Percentiles rank a stretch among this genome's conserved stretches.
Conservation (phyloP, 176 grass and related monocot species). For the Aechmea fasciata region DNA sequence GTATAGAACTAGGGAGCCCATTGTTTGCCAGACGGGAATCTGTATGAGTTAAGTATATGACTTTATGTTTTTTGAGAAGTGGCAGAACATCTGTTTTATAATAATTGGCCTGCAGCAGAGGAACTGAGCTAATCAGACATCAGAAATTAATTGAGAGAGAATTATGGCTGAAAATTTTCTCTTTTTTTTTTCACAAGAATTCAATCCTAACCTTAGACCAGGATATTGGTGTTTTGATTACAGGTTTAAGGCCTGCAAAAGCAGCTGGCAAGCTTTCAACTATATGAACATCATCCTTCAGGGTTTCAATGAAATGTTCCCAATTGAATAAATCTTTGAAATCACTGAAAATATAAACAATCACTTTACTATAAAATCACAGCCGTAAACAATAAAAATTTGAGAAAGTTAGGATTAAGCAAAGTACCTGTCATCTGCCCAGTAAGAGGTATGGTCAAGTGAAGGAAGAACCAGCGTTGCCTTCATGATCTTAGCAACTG, state of each 20-base stretch:
- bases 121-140: constrained; percentile 14
- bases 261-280: constrained; percentile 65
- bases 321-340: constrained; percentile 99
- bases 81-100: constrained; percentile 91
- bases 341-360: constrained; percentile 41
- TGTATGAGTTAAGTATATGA: constrained; percentile 97
- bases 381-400: background rate
- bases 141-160: background rate
- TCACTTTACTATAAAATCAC: background rate
- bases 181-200: background rate
- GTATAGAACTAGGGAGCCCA: constrained; percentile 81
- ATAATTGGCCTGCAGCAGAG: constrained; percentile 66
- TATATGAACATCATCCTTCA: constrained; percentile 93
- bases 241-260: constrained; percentile 56
- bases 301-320: constrained; percentile 86
- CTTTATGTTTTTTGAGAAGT: constrained; percentile 75
- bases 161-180: background rate
- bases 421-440: constrained; percentile 88
- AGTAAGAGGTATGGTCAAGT: constrained; percentile 96
- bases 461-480: constrained; percentile 93
- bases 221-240: constrained; percentile 86
- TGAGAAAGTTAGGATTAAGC: constrained; percentile 6
- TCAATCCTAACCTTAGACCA: constrained; percentile 84
- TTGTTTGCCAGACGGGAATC: constrained; percentile 98
- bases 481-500: constrained; percentile 93